Evolutionary conservation across 768 basidiomycete genomes (phyloP), one percentile per base, ranked within the genome.

Genomic region (Hemileccinum rubropunctum): DNA sequence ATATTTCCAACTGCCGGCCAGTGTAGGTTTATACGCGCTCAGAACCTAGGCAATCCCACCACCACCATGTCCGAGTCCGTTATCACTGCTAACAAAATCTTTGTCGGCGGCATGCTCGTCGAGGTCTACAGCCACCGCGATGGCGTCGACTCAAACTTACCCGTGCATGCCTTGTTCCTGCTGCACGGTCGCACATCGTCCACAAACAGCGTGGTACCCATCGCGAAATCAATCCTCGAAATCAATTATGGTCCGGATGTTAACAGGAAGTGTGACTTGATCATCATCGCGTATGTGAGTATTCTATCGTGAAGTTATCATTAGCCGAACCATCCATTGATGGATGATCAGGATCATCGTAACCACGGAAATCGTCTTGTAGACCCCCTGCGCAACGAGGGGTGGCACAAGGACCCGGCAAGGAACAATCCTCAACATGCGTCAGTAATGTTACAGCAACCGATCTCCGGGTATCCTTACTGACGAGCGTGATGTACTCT

Each of bases 331-430:
- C 34, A 18, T 46, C 53, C 45, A 59, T 17, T 10, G 8, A 6
- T 6, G 38, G 30, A 34, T 20, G 14, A 8, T 32, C 37, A 67
- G 67, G 66, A 67, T 27, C 66, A 69, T 38, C 67, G 67, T 15
- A 69, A 69, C 37, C 66, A 67, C 12, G 65, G 65, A 42, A 49
- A 32, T 18, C 63, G 65, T 41, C 57, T 67, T 11, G 13, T 67
- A 17, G 60, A 67, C 12, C 42, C 53, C 7, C 13, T 43, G 14
- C 58, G 62, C 28, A 67, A 67, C 49, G 21, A 65, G 27, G 57
- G 34, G 14, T 67, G 66, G 66, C 38, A 56, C 46, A 41, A 48
- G 34, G 56, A 67, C 10, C 66, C 57, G 6, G 41, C 48, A 4
- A 57, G 18, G 41, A 58, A 52, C 28, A 67, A 67, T 13, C 55